Percentiles rank a stretch among this genome's conserved stretches.
phyloP scores from a whole-genome alignment of 306 rosid species.

The Ochetophila trinervis region DNA sequence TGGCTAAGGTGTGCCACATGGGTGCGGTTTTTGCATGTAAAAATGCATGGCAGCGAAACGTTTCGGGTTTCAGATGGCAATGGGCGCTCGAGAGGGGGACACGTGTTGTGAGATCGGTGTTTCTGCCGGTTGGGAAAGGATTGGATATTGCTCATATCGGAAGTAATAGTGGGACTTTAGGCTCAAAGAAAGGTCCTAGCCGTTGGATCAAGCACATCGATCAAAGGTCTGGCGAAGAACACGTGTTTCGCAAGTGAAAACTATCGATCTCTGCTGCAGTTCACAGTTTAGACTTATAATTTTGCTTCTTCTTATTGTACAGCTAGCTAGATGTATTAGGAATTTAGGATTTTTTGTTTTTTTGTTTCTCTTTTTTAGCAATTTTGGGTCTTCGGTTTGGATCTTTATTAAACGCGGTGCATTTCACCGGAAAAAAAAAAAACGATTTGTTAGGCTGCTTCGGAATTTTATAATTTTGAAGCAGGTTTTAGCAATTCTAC shows the following conservation, averaged over 20 bases:
- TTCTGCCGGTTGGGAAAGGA: conserved; percentile 76
- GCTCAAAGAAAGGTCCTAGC: conserved; percentile 24
- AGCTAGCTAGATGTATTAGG: neutral
- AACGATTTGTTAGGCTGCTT: conserved; percentile 17
- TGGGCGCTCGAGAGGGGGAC: conserved; percentile 54
- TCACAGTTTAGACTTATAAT: neutral
- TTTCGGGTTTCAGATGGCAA: conserved; percentile 53
- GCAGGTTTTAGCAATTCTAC: conserved; percentile 4
- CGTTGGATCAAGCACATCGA: conserved; percentile 84
- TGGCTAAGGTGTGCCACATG: conserved; percentile 38
- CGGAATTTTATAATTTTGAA: conserved; percentile 5
- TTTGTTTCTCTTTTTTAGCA: neutral
- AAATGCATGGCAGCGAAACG: conserved; percentile 54
- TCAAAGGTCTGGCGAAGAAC: conserved; percentile 73
- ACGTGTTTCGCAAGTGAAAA: conserved; percentile 47
- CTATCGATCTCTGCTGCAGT: neutral
- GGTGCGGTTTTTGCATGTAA: conserved; percentile 85
- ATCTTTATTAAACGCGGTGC: neutral
- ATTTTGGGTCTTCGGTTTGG: neutral
- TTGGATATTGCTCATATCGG: conserved; percentile 88
- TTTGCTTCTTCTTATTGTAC: too few species aligned
- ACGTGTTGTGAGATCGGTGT: conserved; percentile 68
- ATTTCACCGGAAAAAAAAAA: neutral
- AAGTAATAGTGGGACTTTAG: conserved; percentile 22
- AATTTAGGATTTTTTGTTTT: neutral